Conservation (phyloP, 75 land plant species). For the Larix kaempferi region DNA sequence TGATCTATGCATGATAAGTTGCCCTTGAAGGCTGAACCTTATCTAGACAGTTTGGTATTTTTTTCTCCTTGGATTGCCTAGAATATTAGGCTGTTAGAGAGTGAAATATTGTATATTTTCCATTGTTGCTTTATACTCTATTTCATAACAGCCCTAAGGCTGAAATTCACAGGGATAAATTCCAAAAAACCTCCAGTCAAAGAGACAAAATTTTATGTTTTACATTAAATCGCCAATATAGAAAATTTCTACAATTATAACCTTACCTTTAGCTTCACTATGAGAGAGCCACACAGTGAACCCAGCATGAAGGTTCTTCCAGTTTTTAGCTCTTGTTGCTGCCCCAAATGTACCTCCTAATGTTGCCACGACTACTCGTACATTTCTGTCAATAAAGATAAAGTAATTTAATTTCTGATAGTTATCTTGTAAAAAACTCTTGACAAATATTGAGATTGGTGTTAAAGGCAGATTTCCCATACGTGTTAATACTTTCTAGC, state of each 20-base stretch:
- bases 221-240: too few species aligned
- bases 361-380: slow-evolving; percentile 76
- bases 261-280: slow-evolving; percentile 60
- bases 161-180: too few species aligned
- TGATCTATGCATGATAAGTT: too few species aligned
- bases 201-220: too few species aligned
- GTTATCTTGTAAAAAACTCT: background rate
- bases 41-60: too few species aligned
- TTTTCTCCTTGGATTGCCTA: too few species aligned
- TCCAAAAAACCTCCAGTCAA: too few species aligned
- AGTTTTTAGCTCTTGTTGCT: slow-evolving; percentile 56
- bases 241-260: slow-evolving; percentile 10
- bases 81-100: too few species aligned
- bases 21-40: too few species aligned
- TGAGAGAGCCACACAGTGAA: slow-evolving; percentile 83
- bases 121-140: too few species aligned
- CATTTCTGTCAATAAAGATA: slow-evolving; percentile 49
- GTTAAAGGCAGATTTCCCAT: slow-evolving; percentile 7
- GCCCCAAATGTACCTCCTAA: slow-evolving; percentile 82
- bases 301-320: slow-evolving; percentile 84
- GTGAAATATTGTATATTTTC: too few species aligned
- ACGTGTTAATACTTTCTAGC: slow-evolving; percentile 78
- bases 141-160: too few species aligned
- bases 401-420: background rate
- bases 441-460: background rate